Evolutionary conservation across 441 rosid genomes (phyloP).

Genomic region (Populus hybrid): DNA sequence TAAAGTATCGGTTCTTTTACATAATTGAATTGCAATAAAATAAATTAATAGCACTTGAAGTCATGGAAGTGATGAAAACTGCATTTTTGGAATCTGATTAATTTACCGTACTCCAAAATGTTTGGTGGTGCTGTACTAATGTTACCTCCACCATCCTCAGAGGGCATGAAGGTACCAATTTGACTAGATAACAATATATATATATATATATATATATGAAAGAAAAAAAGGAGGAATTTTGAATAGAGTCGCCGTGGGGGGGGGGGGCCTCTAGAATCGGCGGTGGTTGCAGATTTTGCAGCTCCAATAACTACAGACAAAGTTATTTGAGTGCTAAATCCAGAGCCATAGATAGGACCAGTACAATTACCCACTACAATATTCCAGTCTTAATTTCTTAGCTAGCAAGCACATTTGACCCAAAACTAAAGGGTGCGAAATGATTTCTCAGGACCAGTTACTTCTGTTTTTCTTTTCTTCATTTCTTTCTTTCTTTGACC

Average conservation of each 20-base stretch:
- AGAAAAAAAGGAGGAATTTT: too few species aligned
- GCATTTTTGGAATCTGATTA: neutral
- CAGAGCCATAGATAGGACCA: neutral
- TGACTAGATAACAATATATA: too few species aligned
- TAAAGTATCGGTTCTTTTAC: neutral
- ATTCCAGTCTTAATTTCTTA: neutral
- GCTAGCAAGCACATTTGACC: slow-evolving; percentile 13
- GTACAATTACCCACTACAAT: neutral
- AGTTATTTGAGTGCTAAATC: too few species aligned
- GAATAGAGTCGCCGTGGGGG: too few species aligned
- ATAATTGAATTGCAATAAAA: neutral
- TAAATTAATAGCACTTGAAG: neutral
- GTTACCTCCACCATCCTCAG: too few species aligned
- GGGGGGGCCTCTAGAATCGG: too few species aligned
- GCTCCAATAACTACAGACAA: too few species aligned
- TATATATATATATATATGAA: too few species aligned
- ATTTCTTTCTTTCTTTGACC: slow-evolving; percentile 10
- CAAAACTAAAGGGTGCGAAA: neutral
- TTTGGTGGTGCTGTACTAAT: too few species aligned
- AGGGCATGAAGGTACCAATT: too few species aligned
- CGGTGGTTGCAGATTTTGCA: too few species aligned
- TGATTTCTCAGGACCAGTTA: neutral
- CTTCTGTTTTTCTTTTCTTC: neutral
- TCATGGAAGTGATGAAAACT: neutral
- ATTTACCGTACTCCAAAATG: neutral